Percentiles rank a stretch among this genome's conserved stretches.
phyloP scores from a whole-genome alignment of 2,329 filamentous ascomycete genomes.

The Calonectria pteridis region DNA sequence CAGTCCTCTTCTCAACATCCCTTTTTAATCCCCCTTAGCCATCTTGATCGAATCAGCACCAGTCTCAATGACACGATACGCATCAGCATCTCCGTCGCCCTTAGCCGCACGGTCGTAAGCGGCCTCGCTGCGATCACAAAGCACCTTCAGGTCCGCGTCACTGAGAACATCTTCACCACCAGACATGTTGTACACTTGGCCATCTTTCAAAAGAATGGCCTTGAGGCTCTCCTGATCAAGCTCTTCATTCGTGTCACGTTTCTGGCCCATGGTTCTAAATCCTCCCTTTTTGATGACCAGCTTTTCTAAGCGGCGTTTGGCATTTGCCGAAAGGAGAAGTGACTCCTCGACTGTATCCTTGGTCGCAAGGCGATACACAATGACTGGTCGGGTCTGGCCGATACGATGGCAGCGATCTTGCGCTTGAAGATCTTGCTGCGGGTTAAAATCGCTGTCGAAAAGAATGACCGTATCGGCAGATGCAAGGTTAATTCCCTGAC shows the following conservation, averaged over 20 bases:
- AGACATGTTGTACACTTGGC: constrained; percentile 71
- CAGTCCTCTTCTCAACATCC: not conserved
- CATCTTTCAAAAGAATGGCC: constrained; percentile 77
- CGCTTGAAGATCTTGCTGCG: constrained; percentile 95
- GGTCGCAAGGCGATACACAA: constrained; percentile 94
- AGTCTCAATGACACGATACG: constrained; percentile 87
- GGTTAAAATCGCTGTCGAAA: constrained; percentile 93
- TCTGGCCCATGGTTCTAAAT: constrained; percentile 77
- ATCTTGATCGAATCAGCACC: constrained; percentile 64
- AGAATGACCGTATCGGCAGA: constrained; percentile 93
- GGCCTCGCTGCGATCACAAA: constrained; percentile 80
- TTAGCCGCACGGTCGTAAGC: constrained; percentile 80
- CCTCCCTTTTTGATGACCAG: constrained; percentile 95
- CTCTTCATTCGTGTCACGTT: constrained; percentile 64
- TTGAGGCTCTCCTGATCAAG: constrained; percentile 73
- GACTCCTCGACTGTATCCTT: constrained; percentile 93
- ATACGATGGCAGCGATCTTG: constrained; percentile 97
- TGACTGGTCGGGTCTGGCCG: constrained; percentile 90
- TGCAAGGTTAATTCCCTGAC: constrained; percentile 94
- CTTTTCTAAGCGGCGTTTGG: constrained; percentile 92
- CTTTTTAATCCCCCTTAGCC: constrained; percentile 41
- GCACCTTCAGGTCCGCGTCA: constrained; percentile 79
- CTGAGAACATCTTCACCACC: constrained; percentile 77
- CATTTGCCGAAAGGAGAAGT: constrained; percentile 87
- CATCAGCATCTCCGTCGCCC: constrained; percentile 78